phyloP scores from a whole-genome alignment of 2,329 filamentous ascomycete genomes.

The Paraphaeosphaeria minitans region DNA sequence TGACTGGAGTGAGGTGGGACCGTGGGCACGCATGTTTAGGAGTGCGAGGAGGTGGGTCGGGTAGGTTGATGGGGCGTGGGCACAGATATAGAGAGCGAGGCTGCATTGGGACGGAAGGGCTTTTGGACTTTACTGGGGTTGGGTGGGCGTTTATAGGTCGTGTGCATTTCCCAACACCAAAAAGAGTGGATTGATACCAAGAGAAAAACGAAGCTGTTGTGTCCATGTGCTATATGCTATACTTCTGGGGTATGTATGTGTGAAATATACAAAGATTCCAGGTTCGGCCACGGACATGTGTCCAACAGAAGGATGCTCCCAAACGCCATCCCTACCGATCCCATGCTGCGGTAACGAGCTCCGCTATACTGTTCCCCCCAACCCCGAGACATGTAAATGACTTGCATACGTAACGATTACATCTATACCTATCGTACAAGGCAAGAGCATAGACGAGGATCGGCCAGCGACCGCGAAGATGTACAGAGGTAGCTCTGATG shows the following conservation, averaged over 20 bases:
- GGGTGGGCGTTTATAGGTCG: background rate
- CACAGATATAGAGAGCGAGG: background rate
- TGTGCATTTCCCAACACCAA: background rate
- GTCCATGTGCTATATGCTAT: background rate
- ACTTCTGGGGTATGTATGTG: background rate
- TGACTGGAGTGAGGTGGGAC: conserved; percentile 80
- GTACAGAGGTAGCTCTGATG: background rate
- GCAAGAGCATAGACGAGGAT: background rate
- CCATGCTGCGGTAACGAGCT: background rate
- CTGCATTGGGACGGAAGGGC: background rate
- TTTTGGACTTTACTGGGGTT: background rate
- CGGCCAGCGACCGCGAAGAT: background rate
- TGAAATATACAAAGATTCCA: background rate
- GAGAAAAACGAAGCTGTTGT: background rate
- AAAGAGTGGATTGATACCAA: background rate
- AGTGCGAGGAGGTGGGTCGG: conserved; percentile 89
- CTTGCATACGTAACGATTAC: background rate
- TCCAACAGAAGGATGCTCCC: background rate
- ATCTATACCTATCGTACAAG: conserved; percentile 1
- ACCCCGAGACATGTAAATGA: background rate
- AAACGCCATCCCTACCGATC: background rate
- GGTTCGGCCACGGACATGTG: background rate
- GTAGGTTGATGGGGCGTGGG: conserved; percentile 42
- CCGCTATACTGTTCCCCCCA: background rate
- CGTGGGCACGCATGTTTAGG: conserved; percentile 85